phyloP scores from a whole-genome alignment of 495 filamentous ascomycete genomes.

The Collariella sp. region DNA sequence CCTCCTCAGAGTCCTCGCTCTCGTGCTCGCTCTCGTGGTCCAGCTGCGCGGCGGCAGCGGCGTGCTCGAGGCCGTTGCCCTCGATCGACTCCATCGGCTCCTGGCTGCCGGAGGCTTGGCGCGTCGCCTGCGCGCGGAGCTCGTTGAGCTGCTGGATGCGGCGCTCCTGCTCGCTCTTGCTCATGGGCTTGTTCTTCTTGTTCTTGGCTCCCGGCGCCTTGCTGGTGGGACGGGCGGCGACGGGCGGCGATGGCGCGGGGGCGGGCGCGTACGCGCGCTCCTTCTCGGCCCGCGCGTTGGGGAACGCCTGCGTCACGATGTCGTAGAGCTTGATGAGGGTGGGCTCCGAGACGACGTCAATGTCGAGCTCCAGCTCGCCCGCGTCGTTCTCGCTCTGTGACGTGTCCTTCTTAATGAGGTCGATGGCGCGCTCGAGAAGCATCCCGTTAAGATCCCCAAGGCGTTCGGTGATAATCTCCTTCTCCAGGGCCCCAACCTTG shows the following conservation, averaged over 20 bases:
- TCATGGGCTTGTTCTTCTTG: constrained; percentile 99
- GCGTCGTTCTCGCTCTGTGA: constrained; percentile 69
- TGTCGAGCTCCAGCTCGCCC: constrained; percentile 84
- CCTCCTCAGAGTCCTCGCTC: constrained; percentile 29
- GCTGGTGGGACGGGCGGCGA: constrained; percentile 32
- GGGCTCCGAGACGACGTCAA: constrained; percentile 68
- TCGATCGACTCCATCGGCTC: constrained; percentile 38
- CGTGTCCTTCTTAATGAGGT: constrained; percentile 83
- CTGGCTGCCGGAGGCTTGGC: constrained; percentile 40
- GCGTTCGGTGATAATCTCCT: constrained; percentile 74
- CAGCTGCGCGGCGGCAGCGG: constrained; percentile 6
- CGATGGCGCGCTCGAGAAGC: constrained; percentile 70
- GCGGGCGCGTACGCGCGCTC: constrained; percentile 23
- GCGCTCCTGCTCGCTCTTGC: constrained; percentile 82
- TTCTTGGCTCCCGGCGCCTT: constrained; percentile 55
- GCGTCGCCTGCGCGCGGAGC: constrained; percentile 41
- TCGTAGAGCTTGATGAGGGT: constrained; percentile 68
- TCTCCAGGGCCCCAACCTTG: constrained; percentile 61
- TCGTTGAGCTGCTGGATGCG: constrained; percentile 72
- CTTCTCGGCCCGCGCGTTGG: constrained; percentile 40
- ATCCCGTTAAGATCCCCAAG: constrained; percentile 65
- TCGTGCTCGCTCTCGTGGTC: constrained; percentile 29
- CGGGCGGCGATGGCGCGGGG: constrained; percentile 27
- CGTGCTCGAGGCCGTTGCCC: constrained; percentile 22
- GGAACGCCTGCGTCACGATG: constrained; percentile 61